A percentile compares a stretch with the other conserved stretches of the same genome.
Conservation (phyloP, 768 basidiomycete genomes). For the Kwoniella europaea region DNA sequence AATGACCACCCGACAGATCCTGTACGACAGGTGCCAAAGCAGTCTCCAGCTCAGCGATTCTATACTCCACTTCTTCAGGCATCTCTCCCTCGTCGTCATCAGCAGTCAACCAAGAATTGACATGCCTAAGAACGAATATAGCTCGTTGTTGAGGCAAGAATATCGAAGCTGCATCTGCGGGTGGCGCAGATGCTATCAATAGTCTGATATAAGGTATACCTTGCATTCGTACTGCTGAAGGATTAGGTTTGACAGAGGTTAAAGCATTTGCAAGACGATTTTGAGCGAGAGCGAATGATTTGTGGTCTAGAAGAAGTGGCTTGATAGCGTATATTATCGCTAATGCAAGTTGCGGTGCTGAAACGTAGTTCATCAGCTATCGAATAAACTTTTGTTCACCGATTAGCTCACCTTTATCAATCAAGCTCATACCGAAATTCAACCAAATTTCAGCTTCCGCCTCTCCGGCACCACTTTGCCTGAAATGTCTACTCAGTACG, state of each 20-base stretch:
- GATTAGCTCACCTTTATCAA: conserved; percentile 65
- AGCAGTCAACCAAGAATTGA: conserved; percentile 76
- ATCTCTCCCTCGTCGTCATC: conserved; percentile 63
- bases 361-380: conserved; percentile 1
- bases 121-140: conserved; percentile 82
- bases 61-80: conserved; percentile 77
- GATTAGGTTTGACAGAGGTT: conserved; percentile 64
- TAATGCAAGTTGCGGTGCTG: conserved; percentile 74
- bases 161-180: conserved; percentile 74
- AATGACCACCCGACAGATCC: conserved; percentile 82
- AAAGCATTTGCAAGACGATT: conserved; percentile 88
- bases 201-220: conserved; percentile 74
- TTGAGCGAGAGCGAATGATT: conserved; percentile 63
- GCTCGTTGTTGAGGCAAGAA: conserved; percentile 85
- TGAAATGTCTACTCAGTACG: conserved; percentile 67
- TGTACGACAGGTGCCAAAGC: conserved; percentile 86
- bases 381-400: background rate
- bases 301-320: conserved; percentile 66
- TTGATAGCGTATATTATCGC: conserved; percentile 70
- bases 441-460: conserved; percentile 81
- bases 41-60: conserved; percentile 73
- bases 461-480: conserved; percentile 64
- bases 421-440: conserved; percentile 67
- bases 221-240: conserved; percentile 67
- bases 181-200: conserved; percentile 74